Evolutionary conservation across 2,329 filamentous ascomycete species (phyloP), one percentile per base, ranked within the genome.

Genomic region (Tolypocladium guangdongense): DNA sequence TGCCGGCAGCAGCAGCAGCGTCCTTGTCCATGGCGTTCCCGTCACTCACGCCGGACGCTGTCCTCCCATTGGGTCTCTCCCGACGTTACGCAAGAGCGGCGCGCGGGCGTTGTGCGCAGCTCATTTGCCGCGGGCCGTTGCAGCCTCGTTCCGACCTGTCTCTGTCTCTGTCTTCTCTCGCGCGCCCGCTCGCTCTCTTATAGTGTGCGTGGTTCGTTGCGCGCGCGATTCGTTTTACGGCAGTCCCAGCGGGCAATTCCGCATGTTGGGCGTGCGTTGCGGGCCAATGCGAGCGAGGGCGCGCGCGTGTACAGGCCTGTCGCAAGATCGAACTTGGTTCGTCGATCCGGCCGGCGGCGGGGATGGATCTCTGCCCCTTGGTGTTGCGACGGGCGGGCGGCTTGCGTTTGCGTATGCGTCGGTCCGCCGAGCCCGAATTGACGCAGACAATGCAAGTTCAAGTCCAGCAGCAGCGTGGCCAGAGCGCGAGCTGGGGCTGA

Each of bases 11-110:
- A 38, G 54, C 56, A 57, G 64, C 67, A 58, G 57, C 56, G 57
- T 60, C 66, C 60, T 64, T 65, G 56, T 60, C 64, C 60, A 65
- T 65, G 56, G 63, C 50, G 48, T 65, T 65, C 59, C 63, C 64
- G 59, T 67, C 65, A 56, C 59, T 67, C 64, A 68, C 67, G 62
- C 56, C 62, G 60, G 58, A 36, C 24, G 35, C 45, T 14, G 37
- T 20, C 18, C 45, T 66, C 64, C 63, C 64, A 66, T 66, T 66
- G 64, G 64, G 57, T 61, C 62, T 51, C 43, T 62, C 57, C 57
- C 59, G 63, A 50, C 54, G 54, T 55, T 55, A 52, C 50, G 54
- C 54, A 55, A 55, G 47, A 8, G 47, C 50, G 46, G 49, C 49
- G 50, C 22, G 38, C 41, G 47, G 53, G 30, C 36, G 24, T 39